Percentiles rank a stretch among this genome's conserved stretches.
phyloP scores from a whole-genome alignment of 345 rosid species.

The Hibiscus mutabilis region DNA sequence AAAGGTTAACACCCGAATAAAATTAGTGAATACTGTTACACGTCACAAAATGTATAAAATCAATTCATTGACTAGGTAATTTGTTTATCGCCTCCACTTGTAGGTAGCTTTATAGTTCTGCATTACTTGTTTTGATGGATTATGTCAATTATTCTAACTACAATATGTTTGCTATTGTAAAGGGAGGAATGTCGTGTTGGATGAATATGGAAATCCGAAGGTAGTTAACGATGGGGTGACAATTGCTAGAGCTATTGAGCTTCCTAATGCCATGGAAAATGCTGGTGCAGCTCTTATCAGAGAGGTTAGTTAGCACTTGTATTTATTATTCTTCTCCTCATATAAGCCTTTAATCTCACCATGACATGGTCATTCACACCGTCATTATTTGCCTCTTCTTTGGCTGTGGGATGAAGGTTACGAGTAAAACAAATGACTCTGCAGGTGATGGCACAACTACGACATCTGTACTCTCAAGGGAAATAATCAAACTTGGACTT shows the following conservation, averaged over 20 bases:
- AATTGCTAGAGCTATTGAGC: conserved; percentile 89
- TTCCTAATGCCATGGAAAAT: conserved; percentile 93
- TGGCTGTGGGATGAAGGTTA: conserved; percentile 48
- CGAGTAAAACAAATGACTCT: conserved; percentile 94
- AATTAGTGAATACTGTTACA: too few relatives aligned
- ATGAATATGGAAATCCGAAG: conserved; percentile 92
- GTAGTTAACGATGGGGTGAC: conserved; percentile 98
- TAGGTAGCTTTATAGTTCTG: not conserved
- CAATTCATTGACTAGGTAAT: too few relatives aligned
- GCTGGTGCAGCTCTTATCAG: conserved; percentile 98
- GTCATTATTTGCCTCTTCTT: not conserved
- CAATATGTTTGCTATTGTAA: not conserved
- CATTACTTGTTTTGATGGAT: not conserved
- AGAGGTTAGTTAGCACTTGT: conserved; percentile 46
- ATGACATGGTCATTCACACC: not conserved
- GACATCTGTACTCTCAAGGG: conserved; percentile 87
- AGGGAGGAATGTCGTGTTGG: conserved; percentile 96
- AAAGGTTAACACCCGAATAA: too few relatives aligned
- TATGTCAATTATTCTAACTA: conserved; percentile 2
- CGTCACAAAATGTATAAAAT: too few relatives aligned
- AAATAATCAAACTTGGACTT: conserved; percentile 80
- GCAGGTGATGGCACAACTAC: conserved; percentile 99
- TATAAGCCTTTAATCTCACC: not conserved
- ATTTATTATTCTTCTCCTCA: not conserved
- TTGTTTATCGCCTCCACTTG: not conserved